These are phyloP conservation scores for Candida golubevii DNA, from an alignment of 805 yeast species.

Conservation along the genomic window DNA sequence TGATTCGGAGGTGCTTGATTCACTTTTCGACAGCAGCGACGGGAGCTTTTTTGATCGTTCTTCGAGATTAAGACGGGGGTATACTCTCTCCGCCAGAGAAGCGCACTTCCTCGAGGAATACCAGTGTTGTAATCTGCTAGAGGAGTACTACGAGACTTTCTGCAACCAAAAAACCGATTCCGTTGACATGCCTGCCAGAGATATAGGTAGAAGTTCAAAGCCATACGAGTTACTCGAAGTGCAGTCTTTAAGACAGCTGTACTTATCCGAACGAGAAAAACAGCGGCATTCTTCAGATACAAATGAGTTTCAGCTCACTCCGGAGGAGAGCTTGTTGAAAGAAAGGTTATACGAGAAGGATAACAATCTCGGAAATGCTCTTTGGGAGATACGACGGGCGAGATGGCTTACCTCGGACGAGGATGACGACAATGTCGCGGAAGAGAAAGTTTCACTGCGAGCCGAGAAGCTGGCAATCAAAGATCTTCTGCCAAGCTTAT, in stretches of 20 bases:
- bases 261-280: not conserved
- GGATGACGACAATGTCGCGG: constrained; percentile 19
- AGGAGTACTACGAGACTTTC: constrained; percentile 12
- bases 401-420: constrained; percentile 57
- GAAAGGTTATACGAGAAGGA: not conserved
- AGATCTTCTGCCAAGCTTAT: constrained; percentile 47
- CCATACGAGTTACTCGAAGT: constrained; percentile 3
- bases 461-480: constrained; percentile 20
- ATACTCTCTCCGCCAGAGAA: constrained; percentile 21
- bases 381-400: constrained; percentile 68
- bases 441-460: constrained; percentile 12
- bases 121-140: constrained; percentile 29
- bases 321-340: not conserved
- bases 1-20: constrained; percentile 47
- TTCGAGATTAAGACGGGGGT: constrained; percentile 16
- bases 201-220: not conserved
- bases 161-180: not conserved
- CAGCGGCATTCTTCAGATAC: not conserved
- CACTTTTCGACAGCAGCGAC: constrained; percentile 43
- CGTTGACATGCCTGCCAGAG: not conserved
- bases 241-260: constrained; percentile 1
- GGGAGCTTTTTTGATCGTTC: constrained; percentile 28
- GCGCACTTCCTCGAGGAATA: constrained; percentile 30
- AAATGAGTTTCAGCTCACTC: constrained; percentile 1
- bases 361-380: constrained; percentile 44